These are phyloP conservation scores for Paecilomyces sp. DNA, from an alignment of 2,329 filamentous ascomycete species.

Conservation along the genomic window DNA sequence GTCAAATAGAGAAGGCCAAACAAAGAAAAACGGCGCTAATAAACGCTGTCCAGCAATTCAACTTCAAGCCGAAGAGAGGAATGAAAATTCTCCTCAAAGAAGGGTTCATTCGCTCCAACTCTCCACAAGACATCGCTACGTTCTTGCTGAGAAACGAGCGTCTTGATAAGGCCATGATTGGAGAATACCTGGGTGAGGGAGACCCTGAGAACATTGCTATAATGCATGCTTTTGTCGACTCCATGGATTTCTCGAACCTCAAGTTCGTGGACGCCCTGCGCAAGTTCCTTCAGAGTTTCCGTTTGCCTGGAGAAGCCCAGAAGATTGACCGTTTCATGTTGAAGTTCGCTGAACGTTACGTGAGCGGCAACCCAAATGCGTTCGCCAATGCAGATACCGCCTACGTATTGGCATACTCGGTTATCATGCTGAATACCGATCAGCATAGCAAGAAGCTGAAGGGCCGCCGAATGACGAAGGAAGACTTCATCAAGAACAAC, in stretches of 20 bases:
- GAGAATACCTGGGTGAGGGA: slow-evolving; percentile 90
- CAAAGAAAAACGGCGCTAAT: slow-evolving; percentile 85
- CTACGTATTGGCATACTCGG: slow-evolving; percentile 91
- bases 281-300: slow-evolving; percentile 89
- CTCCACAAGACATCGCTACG: slow-evolving; percentile 70
- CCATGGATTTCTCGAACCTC: slow-evolving; percentile 86
- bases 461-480: slow-evolving; percentile 78
- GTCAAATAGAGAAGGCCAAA: slow-evolving; percentile 89
- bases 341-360: slow-evolving; percentile 95
- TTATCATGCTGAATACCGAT: slow-evolving; percentile 95
- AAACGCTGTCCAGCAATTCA: slow-evolving; percentile 86
- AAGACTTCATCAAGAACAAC: slow-evolving; percentile 99
- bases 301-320: slow-evolving; percentile 89
- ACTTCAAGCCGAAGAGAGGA: slow-evolving; percentile 94
- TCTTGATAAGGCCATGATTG: slow-evolving; percentile 84
- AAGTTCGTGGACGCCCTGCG: slow-evolving; percentile 89
- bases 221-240: slow-evolving; percentile 96
- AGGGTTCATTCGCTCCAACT: slow-evolving; percentile 76
- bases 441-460: slow-evolving; percentile 84
- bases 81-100: slow-evolving; percentile 77
- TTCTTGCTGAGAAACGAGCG: slow-evolving; percentile 78
- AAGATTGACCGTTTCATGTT: slow-evolving; percentile 99
- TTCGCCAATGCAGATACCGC: slow-evolving; percentile 98
- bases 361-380: slow-evolving; percentile 89
- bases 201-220: slow-evolving; percentile 90